Evolutionary conservation across 2,329 filamentous ascomycete species (phyloP).

Genomic region (Colletotrichum chlorophyti): DNA sequence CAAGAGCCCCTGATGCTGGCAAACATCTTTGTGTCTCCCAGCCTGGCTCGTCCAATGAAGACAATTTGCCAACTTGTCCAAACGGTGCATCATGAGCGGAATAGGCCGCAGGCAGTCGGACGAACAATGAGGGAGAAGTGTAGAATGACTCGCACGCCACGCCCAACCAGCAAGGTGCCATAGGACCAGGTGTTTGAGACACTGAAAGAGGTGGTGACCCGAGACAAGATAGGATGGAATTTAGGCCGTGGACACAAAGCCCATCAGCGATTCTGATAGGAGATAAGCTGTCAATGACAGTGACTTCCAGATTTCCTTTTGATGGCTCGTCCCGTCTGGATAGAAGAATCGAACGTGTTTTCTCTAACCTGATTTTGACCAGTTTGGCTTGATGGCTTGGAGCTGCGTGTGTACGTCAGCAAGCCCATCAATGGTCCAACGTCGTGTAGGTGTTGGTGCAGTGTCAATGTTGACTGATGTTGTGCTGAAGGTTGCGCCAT

Average conservation of each 20-base stretch:
- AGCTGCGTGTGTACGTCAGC: background rate
- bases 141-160: background rate
- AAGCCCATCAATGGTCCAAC: background rate
- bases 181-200: constrained; percentile 6
- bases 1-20: constrained; percentile 10
- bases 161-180: too few species aligned
- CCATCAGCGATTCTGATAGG: background rate
- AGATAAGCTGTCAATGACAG: constrained; percentile 13
- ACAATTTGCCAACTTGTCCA: constrained; percentile 1
- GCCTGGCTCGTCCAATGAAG: background rate
- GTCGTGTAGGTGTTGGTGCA: background rate
- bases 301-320: background rate
- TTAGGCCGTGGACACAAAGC: background rate
- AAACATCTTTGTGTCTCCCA: background rate
- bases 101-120: too few species aligned
- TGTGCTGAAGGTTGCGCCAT: constrained; percentile 18
- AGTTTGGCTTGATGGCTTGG: background rate
- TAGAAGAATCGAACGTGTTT: constrained; percentile 6
- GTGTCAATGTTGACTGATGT: constrained; percentile 7
- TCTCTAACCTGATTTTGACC: background rate
- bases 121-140: background rate
- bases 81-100: background rate
- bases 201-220: background rate
- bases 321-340: background rate
- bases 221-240: constrained; percentile 19